Base-by-base conservation (phyloP, 257 asterid genomes). In the Jacaranda copaia region DNA sequence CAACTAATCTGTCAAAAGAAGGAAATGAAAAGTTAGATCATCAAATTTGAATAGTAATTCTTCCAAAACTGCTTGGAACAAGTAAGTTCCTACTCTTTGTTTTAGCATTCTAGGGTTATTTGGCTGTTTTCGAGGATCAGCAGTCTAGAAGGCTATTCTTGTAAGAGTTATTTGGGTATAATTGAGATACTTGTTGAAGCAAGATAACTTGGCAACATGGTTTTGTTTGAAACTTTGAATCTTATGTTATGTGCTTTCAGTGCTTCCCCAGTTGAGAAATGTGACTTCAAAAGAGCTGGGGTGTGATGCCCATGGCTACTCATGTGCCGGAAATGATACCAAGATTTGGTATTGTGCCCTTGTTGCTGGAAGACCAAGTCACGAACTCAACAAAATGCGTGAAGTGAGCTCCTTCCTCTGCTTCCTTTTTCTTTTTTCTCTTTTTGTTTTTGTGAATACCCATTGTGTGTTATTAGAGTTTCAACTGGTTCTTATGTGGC, bases 181-280 rank as follows among this genome's bases (percentile, higher is more conserved):
- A 32, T 72, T 20, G 43, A 7, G 70, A 81, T 64, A 12, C 57
- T 66, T 71, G 38, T 6, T 45, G 57, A 25, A 61, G 60, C 73
- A 72, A 45, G n/a, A 8, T 32, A 65, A 68, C 20, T 65, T 38
- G 25, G 57, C 9, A 40, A 62, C 52, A 25, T 73, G 49, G 25
- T 48, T 36, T 45, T 51, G 42, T 77, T 75, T 78, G 79, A 68
- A 70, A 77, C 62, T 68, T 57, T 8, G 79, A 68, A 70, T 79
- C 62, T 68, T 55, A 5, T 63, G 48, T 74, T 70, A 63, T 70
- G 63, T 82, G 76, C 66, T 90, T 84, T 65, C 89, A 96, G 99
- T 93, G 86, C 97, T 96, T 83, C 97, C 98, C 60, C 99, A 93
- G 83, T 83, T 96, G 87, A 91, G 99, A 90, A 93, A 87, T 72